phyloP scores from a whole-genome alignment of 2,329 filamentous ascomycete genomes.

The Phyllosticta ampelicida region DNA sequence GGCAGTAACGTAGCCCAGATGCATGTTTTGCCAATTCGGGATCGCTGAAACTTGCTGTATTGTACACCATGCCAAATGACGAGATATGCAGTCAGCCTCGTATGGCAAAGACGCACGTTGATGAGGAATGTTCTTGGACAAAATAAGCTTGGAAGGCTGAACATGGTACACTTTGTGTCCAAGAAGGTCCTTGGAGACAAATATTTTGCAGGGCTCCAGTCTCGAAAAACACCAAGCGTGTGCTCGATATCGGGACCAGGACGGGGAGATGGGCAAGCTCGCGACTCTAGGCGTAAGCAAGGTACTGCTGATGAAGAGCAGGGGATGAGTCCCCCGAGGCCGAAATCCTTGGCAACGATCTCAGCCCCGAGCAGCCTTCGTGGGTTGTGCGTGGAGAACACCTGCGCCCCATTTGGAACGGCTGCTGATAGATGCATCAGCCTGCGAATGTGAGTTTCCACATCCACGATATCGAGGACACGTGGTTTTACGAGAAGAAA shows the following conservation, averaged over 20 bases:
- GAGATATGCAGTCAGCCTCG: slow-evolving; percentile 13
- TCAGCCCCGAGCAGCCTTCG: slow-evolving; percentile 40
- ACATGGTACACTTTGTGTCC: slow-evolving; percentile 24
- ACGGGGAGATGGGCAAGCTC: slow-evolving; percentile 28
- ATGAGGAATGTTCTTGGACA: slow-evolving; percentile 10
- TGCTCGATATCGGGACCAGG: slow-evolving; percentile 21
- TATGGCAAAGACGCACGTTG: neutral
- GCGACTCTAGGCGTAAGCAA: slow-evolving; percentile 16
- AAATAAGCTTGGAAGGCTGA: slow-evolving; percentile 26
- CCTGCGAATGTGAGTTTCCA: slow-evolving; percentile 52
- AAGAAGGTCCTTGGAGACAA: slow-evolving; percentile 25
- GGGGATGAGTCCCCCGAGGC: slow-evolving; percentile 16
- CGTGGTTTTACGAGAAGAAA: slow-evolving; percentile 42
- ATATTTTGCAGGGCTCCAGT: slow-evolving; percentile 15
- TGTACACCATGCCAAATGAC: slow-evolving; percentile 24
- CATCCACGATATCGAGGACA: slow-evolving; percentile 50
- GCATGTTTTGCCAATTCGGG: neutral
- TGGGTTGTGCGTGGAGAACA: slow-evolving; percentile 14
- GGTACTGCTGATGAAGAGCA: slow-evolving; percentile 20
- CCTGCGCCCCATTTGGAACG: neutral
- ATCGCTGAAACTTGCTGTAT: slow-evolving; percentile 13
- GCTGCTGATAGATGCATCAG: neutral
- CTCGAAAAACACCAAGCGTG: slow-evolving; percentile 7
- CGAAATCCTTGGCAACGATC: slow-evolving; percentile 25
- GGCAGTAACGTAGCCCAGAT: slow-evolving; percentile 2